Base-by-base conservation (phyloP, 805 yeast genomes). In the Yarrowia osloensis region DNA sequence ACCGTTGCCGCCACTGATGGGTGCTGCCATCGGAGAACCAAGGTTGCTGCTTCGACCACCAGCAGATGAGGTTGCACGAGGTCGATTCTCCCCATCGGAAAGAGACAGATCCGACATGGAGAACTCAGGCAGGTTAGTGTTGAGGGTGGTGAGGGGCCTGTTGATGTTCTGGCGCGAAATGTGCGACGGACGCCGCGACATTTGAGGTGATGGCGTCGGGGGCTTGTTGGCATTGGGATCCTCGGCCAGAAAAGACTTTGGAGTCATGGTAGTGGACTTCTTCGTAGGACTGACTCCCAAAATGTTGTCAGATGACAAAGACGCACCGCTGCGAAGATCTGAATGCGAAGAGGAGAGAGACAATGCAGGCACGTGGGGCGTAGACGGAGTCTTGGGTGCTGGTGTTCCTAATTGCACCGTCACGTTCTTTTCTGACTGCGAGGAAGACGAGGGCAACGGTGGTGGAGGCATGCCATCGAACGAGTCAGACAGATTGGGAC, bases 381-480 rank as follows among this genome's bases (percentile, higher is more conserved):
- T 61, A 6, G 65, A 57, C 11, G 65, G 65, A 0, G 65, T 42
- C 19, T 57, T 57, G 11, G 50, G 50, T 9, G 50, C 50, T 6
- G 66, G 66, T 0, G 54, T 61, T 12, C 66, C 66, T 9, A 61
- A 44, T 17, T 61, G 66, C 11, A 61, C 66, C 3, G 66, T 61
- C 39, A 61, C 66, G 17, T 61, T 61, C 44, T 61, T 61, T 13
- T 61, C 66, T 2, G 40, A 22, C 13, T 50, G 57, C 2, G 57
- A 50, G 8, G 55, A 33, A 3, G 55, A 29, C 9, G 65, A 31
- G 1, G 66, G 63, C 26, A 57, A 39, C 17, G 66, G 66, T 3
- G 69, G 54, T n/a, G 47, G 73, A 17, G 54, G 59, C 67, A 67
- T 47, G 28, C 49, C 67, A 17, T 63, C 61, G 44, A 54, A 54